Base-by-base conservation (phyloP, 106 monocot species). In the Triglochin maritima region DNA sequence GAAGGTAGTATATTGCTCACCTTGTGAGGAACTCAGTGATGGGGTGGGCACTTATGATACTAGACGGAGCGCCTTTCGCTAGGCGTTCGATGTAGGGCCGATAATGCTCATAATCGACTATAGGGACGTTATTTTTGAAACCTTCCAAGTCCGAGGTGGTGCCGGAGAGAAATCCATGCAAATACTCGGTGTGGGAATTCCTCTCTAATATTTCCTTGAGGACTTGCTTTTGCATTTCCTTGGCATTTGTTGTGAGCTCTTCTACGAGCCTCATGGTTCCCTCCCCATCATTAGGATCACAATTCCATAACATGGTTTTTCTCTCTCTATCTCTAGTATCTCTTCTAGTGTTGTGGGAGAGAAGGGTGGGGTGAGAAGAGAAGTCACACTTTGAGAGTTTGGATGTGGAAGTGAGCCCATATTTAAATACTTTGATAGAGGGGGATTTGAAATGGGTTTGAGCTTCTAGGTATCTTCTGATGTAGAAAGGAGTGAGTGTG, bases 11-110 rank as follows among this genome's bases (percentile, higher is more conserved):
- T 51, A 17, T 2, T 9, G 49, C 42, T 4, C 4, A 89, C 89
- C 89, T 85, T 47, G 89, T 89, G 61, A 89, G 85, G 15, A 89
- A 83, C 59, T 89, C 89, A 8, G 80, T 78, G 73, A 89, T 85
- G 58, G 89, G 85, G 16, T 83, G 73, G 5, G 78, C 45, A 53
- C 79, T 85, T 65, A 89, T 81, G 17, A 89, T 79, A 42, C 9
- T 44, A 5, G 85, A 85, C 0, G 78, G 70, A 49, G 76, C 85
- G 43, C 89, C 89, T 41, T 83, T 79, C 14, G 89, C 89, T 6
- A 89, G 75, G 13, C 89, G 71, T 9, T 85, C 85, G 53, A 89
- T 79, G 69, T 81, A 89, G 50, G 85, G 85, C 76, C 78, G 80
- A 15, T 85, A 72, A 48, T 82, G 76, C 12, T 89, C 89, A 46